These are phyloP conservation scores for Oemleria cerasiformis DNA, from an alignment of 306 rosid species.

Conservation along the genomic window DNA sequence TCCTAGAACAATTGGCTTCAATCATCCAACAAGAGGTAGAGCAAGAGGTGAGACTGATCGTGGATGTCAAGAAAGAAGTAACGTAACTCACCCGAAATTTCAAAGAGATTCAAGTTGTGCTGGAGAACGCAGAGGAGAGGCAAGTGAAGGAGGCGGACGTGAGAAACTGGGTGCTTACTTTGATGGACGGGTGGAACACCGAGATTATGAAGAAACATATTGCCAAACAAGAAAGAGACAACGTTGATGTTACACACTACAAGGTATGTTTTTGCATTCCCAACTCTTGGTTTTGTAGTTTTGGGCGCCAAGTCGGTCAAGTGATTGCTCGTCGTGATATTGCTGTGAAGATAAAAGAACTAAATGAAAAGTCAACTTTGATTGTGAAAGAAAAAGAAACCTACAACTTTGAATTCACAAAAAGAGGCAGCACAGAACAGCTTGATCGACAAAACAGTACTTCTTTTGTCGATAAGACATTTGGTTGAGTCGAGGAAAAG, in stretches of 20 bases:
- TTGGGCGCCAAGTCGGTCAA: background rate
- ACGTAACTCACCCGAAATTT: background rate
- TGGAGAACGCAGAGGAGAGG: conserved; percentile 16
- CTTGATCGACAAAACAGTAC: background rate
- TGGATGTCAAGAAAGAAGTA: conserved; percentile 9
- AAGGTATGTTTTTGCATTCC: conserved; percentile 12
- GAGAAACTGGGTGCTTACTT: background rate
- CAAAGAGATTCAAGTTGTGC: background rate
- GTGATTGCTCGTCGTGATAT: background rate
- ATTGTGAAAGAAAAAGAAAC: background rate
- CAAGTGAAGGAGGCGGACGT: background rate
- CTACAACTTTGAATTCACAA: background rate
- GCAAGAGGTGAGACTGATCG: background rate
- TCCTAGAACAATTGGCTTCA: conserved; percentile 6
- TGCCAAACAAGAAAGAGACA: conserved; percentile 5
- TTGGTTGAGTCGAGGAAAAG: conserved; percentile 13
- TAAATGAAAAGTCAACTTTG: conserved; percentile 1
- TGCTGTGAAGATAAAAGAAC: conserved; percentile 6
- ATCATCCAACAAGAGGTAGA: background rate
- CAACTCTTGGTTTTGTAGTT: background rate
- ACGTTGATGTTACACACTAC: too few relatives aligned
- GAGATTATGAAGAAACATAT: background rate
- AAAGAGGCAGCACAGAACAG: too few relatives aligned
- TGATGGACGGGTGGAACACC: conserved; percentile 24
- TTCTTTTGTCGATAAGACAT: conserved; percentile 12